Percentiles rank a stretch among this genome's conserved stretches.
Conservation (phyloP, 495 filamentous ascomycete species). For the Podospora comata region DNA sequence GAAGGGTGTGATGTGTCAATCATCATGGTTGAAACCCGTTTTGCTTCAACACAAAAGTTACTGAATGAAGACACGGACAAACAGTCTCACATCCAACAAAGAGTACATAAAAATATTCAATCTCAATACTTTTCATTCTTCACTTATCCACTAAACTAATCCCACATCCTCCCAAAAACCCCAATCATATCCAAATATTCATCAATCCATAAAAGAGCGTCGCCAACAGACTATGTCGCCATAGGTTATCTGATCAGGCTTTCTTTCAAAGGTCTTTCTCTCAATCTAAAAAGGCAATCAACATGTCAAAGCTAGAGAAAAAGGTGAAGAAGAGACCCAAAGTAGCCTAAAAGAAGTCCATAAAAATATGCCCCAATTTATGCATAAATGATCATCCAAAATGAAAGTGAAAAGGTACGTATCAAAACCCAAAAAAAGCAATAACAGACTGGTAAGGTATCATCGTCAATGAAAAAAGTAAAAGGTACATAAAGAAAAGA, state of each 20-base stretch:
- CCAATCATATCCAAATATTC: not conserved
- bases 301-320: not conserved
- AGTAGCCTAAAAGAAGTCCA: not conserved
- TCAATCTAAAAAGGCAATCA: not conserved
- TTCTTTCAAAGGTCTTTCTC: not conserved
- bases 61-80: not conserved
- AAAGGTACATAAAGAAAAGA: conserved; percentile 7
- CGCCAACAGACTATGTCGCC: conserved; percentile 6
- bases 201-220: conserved; percentile 5
- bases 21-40: not conserved
- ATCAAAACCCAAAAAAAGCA: conserved; percentile 15
- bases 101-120: not conserved
- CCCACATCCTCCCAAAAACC: not conserved
- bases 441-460: conserved; percentile 15
- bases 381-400: conserved; percentile 6
- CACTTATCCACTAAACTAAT: not conserved
- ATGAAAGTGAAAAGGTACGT: not conserved
- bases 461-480: conserved; percentile 18
- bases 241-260: not conserved
- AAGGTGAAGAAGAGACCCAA: not conserved
- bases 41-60: not conserved
- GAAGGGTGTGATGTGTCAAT: not conserved
- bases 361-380: not conserved
- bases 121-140: not conserved
- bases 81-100: not conserved